Base-by-base conservation (phyloP, 2,329 filamentous ascomycete genomes). In the Phaeosphaeriaceae sp. region DNA sequence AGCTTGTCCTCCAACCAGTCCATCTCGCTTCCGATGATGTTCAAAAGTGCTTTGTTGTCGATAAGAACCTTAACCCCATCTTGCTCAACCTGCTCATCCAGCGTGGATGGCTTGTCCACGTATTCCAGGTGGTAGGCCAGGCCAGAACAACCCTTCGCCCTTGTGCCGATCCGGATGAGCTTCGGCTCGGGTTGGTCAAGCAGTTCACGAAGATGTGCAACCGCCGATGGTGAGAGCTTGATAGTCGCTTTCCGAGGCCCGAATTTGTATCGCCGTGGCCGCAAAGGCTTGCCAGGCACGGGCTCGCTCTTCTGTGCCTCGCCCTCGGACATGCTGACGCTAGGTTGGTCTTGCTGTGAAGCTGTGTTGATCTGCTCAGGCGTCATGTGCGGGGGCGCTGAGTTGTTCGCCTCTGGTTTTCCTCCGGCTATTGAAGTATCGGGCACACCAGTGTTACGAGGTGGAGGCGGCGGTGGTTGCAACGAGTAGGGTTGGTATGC, bases 21-120 rank as follows among this genome's bases (percentile, higher is more conserved):
- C 95, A 99, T 99, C 81, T 98, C 94, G 74, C 91, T 97, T 5
- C 95, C 95, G 70, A 99, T 97, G 53, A 99, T 98, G 78, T 94
- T 98, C 76, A 99, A 93, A 50, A 99, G 82, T 44, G 95, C 95
- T 82, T 97, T 98, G 84, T 92, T 96, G 78, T 99, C 95, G 56
- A 99, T 95, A 76, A 98, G 78, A 33, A 99, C 94, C 79, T 91
- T 94, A 56, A 99, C 94, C 0, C 94, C 95, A 71, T 98, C 95
- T 76, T 99, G 95, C 75, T 96, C 93, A 1, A 99, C 92, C 51
- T 89, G 85, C 78, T 99, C 95, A 71, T 99, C 95, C 70, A 98
- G 94, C 40, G 86, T 83, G 3, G 89, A 92, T 0, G 94, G 86
- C 83, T 93, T 93, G 69, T 98, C 93, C 50, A 98, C 94, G 70